A percentile compares a stretch with the other conserved stretches of the same genome.
These are phyloP conservation scores for Aspergillus bridgeri DNA, from an alignment of 495 filamentous ascomycete genomes.

Conservation along the genomic window DNA sequence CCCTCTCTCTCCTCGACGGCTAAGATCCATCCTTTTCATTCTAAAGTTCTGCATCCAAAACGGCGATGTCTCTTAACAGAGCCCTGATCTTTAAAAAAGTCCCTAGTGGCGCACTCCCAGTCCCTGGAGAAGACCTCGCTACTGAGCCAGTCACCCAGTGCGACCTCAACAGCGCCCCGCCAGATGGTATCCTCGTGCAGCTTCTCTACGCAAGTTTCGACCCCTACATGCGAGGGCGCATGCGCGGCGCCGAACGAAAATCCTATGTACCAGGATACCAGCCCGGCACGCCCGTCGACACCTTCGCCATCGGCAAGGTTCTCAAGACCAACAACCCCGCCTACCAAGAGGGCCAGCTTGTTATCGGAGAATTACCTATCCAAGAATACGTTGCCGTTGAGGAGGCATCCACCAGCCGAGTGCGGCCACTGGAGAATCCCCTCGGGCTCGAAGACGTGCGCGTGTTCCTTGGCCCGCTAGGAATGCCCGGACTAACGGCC, in stretches of 20 bases:
- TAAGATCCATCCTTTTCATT: no score
- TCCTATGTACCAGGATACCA: conserved; percentile 61
- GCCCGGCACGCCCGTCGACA: conserved; percentile 56
- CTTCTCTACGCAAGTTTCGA: conserved; percentile 80
- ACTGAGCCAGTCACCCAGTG: conserved; percentile 68
- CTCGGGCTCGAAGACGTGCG: conserved; percentile 44
- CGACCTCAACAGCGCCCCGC: conserved; percentile 54
- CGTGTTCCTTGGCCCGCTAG: conserved; percentile 66
- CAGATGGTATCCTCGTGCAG: conserved; percentile 66
- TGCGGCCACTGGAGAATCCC: conserved; percentile 42
- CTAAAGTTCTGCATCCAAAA: no score
- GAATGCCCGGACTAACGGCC: conserved; percentile 85
- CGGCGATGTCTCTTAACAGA: no score
- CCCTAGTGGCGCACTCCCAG: conserved; percentile 65
- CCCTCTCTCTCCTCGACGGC: no score
- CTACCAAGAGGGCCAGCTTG: conserved; percentile 64
- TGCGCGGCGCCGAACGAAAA: conserved; percentile 48
- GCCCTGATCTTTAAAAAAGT: conserved; percentile 72
- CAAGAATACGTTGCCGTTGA: conserved; percentile 56
- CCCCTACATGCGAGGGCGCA: conserved; percentile 79
- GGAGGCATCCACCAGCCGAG: conserved; percentile 24
- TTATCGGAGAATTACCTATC: conserved; percentile 54
- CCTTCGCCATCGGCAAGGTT: conserved; percentile 56
- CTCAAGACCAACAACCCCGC: conserved; percentile 58
- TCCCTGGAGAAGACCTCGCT: conserved; percentile 66